Evolutionary conservation across 306 rosid species (phyloP).

Genomic region (Delonix regia): DNA sequence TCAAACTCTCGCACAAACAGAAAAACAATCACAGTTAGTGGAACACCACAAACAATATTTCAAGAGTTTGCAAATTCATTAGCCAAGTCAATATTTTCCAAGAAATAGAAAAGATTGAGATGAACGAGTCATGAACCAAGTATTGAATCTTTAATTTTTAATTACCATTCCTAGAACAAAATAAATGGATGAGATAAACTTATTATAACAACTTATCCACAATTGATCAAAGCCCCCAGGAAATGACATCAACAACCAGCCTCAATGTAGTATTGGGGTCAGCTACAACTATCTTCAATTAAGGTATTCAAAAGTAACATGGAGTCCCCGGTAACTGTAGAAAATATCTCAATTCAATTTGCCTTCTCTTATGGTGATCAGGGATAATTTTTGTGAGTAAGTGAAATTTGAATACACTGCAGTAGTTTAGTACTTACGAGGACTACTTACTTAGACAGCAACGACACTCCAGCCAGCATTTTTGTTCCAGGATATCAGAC

Average conservation of each 20-base stretch:
- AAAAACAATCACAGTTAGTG: not conserved
- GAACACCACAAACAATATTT: not conserved
- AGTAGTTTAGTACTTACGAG: not conserved
- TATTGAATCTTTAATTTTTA: not conserved
- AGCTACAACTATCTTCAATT: slow-evolving; percentile 12
- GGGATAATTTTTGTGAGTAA: not conserved
- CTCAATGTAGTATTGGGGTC: not conserved
- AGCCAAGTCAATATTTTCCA: not conserved
- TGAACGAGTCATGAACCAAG: not conserved
- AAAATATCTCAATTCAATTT: not conserved
- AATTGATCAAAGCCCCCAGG: not conserved
- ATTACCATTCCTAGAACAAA: not conserved
- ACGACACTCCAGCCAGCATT: not conserved
- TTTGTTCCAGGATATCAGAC: not conserved
- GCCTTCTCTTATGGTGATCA: not conserved
- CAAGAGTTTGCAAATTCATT: not conserved
- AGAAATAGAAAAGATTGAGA: slow-evolving; percentile 17
- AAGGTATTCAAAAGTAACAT: slow-evolving; percentile 9
- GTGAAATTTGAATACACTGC: not conserved
- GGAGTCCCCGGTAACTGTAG: not conserved
- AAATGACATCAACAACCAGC: slow-evolving; percentile 10
- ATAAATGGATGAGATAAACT: not conserved
- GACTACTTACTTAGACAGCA: not conserved
- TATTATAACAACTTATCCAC: not conserved
- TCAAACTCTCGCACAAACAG: not conserved